These are phyloP conservation scores for Xerocomellus intermedius DNA, from an alignment of 768 basidiomycete species.

Conservation along the genomic window DNA sequence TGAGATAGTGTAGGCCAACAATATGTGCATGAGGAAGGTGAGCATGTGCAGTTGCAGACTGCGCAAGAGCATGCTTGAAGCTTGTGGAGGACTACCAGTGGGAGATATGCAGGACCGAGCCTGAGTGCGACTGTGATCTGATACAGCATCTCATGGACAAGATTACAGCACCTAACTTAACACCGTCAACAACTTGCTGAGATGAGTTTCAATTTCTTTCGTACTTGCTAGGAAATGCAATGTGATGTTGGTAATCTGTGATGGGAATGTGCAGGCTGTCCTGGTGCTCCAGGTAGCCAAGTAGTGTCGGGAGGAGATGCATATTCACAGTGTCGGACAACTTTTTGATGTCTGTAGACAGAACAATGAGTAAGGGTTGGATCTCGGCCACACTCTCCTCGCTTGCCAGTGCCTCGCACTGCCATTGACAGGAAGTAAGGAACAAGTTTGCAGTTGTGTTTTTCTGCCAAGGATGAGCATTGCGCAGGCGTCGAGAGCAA, in stretches of 20 bases:
- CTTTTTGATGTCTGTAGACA: slow-evolving; percentile 24
- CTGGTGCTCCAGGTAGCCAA: slow-evolving; percentile 80
- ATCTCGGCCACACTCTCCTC: slow-evolving; percentile 24
- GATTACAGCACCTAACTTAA: slow-evolving; percentile 84
- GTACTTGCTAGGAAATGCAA: slow-evolving; percentile 66
- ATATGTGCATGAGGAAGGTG: slow-evolving; percentile 76
- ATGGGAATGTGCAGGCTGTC: slow-evolving; percentile 87
- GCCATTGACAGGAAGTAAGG: too few species aligned
- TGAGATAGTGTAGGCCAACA: slow-evolving; percentile 78
- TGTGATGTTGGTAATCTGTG: slow-evolving; percentile 78
- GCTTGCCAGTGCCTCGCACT: slow-evolving; percentile 23
- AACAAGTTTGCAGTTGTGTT: too few species aligned
- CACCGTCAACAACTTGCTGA: slow-evolving; percentile 74
- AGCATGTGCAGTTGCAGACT: slow-evolving; percentile 95
- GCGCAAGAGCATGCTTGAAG: slow-evolving; percentile 73
- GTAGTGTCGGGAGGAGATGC: slow-evolving; percentile 75
- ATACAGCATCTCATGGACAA: slow-evolving; percentile 78
- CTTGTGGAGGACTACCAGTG: slow-evolving; percentile 65
- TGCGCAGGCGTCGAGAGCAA: too few species aligned
- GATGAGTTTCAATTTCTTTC: slow-evolving; percentile 54
- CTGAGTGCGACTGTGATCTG: slow-evolving; percentile 61
- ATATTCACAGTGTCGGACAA: slow-evolving; percentile 76
- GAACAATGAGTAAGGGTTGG: background rate
- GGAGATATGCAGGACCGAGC: slow-evolving; percentile 72
- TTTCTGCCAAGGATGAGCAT: too few species aligned